These are phyloP conservation scores for Wickerhamomyces pijperi DNA, from an alignment of 805 yeast genomes.

Conservation along the genomic window DNA sequence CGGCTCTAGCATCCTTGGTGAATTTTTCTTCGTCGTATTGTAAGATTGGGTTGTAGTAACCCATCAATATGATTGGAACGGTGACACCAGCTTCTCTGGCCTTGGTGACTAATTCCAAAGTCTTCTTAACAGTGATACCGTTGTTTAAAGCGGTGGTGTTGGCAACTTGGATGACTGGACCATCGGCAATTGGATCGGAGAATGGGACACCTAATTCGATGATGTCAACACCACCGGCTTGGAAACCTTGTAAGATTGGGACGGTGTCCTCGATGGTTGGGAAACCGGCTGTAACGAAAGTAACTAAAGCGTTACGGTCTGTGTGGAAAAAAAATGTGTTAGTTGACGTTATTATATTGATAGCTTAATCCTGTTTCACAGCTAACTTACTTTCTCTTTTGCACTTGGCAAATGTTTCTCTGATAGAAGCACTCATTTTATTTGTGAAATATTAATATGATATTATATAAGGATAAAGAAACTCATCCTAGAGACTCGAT, in stretches of 20 bases:
- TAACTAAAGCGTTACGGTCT: constrained; percentile 78
- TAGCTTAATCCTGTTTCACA: no score
- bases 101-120: constrained; percentile 57
- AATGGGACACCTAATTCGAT: constrained; percentile 95
- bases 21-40: constrained; percentile 82
- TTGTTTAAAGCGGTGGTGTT: constrained; percentile 75
- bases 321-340: not conserved
- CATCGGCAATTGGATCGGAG: constrained; percentile 98
- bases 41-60: constrained; percentile 91
- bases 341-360: no score
- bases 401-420: constrained; percentile 50
- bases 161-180: constrained; percentile 90
- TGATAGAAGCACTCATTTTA: constrained; percentile 27
- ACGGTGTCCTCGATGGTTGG: constrained; percentile 84
- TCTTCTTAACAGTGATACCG: constrained; percentile 61
- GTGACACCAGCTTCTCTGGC: constrained; percentile 81
- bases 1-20: constrained; percentile 65
- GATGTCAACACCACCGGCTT: constrained; percentile 90
- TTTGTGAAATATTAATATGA: no score
- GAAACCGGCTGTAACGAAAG: constrained; percentile 90
- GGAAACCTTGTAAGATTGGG: constrained; percentile 78
- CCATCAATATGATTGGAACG: constrained; percentile 89
- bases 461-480: no score
- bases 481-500: no score
- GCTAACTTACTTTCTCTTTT: constrained; percentile 35